Evolutionary conservation across 202 grass and related monocot genomes (phyloP), one percentile per base, ranked within the genome.

Genomic region (Dendrocalamus latiflorus): DNA sequence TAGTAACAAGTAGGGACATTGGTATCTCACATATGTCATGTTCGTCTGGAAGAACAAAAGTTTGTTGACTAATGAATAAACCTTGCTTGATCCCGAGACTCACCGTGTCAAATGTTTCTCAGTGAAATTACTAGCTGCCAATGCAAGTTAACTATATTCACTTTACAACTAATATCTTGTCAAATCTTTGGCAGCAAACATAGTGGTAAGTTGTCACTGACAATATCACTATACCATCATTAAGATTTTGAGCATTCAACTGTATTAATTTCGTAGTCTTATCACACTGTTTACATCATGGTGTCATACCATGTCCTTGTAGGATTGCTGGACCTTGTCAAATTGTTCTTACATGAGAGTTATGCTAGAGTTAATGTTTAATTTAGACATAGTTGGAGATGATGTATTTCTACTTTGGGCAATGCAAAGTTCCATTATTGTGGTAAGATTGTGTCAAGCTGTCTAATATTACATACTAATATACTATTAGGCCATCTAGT

Each of bases 61-160:
- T 65, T 42, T 71, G 17, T 62, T 48, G 12, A n/a, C 10, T 45
- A 37, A 61, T 70, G 26, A 69, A 75, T 51, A 75, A 87, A 57
- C 4, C 17, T 70, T 75, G 33, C 22, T 79, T 83, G 6, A 21
- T 26, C 25, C 20, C 7, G 2, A 39, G 26, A 70, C 8, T 8
- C 37, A 61, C 21, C 1, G 37, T 74, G 12, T 43, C 18, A 18
- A 67, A 39, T 61, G 21, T 71, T 16, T 38, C 37, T 30, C 0
- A 0, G 9, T 87, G 68, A 67, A 58, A 24, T 24, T 22, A 21
- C 24, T 80, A 66, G 8, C 18, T 48, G 49, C n/a, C 15, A 39
- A 73, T 48, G 18, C 75, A 65, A 51, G 38, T 68, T 21, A 30
- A 59, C 38, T 61, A 4, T n/a, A 22, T 75, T 62, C 18, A 17